Percentiles rank a stretch among this genome's conserved stretches.
These are phyloP conservation scores for Phenoliferia sp. DNA, from an alignment of 1,284 basidiomycete species.

Conservation along the genomic window DNA sequence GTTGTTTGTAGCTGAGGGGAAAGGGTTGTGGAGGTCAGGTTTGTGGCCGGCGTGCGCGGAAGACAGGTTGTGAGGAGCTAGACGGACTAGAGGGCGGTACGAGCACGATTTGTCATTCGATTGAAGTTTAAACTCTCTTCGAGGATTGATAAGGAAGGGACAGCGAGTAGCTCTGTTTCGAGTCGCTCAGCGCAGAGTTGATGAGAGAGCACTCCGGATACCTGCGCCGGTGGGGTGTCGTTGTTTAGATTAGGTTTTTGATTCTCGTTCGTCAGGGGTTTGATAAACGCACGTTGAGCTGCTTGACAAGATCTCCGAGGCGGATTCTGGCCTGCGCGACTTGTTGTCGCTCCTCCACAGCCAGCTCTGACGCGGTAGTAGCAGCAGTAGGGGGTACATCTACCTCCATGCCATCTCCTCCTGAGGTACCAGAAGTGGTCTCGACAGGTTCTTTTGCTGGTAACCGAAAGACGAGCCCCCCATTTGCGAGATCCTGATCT, in stretches of 20 bases:
- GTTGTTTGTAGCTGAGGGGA: conserved; percentile 74
- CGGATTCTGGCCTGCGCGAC: conserved; percentile 14
- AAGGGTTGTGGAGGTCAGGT: conserved; percentile 11
- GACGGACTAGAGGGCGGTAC: conserved; percentile 72
- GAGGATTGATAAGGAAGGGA: conserved; percentile 55
- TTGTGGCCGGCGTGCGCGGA: not conserved
- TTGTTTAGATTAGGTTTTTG: too few relatives aligned
- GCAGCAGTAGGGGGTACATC: conserved; percentile 16
- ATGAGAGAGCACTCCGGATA: conserved; percentile 53
- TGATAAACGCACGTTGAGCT: conserved; percentile 62
- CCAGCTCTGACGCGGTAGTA: not conserved
- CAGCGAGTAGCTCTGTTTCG: conserved; percentile 57
- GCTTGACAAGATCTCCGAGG: conserved; percentile 56
- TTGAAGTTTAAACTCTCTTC: conserved; percentile 57
- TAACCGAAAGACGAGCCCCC: conserved; percentile 39
- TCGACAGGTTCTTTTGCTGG: conserved; percentile 26
- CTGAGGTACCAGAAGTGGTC: conserved; percentile 7
- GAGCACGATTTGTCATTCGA: conserved; percentile 68
- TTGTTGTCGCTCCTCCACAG: not conserved
- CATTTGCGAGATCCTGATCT: conserved; percentile 65
- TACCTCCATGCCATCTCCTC: conserved; percentile 27
- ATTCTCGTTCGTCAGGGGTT: too few relatives aligned
- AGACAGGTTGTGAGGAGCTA: conserved; percentile 7
- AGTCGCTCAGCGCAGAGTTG: conserved; percentile 64
- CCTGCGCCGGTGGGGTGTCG: conserved; percentile 42